A percentile compares a stretch with the other conserved stretches of the same genome.
Conservation (phyloP, 1,284 basidiomycete species). For the Ganoderma sp. region DNA sequence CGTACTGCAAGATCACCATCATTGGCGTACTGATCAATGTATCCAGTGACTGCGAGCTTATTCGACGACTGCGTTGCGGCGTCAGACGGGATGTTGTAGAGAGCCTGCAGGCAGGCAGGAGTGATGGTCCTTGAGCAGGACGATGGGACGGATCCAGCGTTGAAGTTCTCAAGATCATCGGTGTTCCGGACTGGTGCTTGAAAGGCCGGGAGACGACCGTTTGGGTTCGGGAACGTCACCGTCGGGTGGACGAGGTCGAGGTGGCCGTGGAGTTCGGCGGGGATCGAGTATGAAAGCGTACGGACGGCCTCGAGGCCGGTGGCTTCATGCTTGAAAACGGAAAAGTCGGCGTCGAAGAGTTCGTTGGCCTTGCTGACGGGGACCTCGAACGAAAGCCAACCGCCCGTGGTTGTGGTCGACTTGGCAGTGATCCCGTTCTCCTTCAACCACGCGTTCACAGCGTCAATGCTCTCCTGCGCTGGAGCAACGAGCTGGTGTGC, state of each 20-base stretch:
- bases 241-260: constrained; percentile 52
- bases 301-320: constrained; percentile 42
- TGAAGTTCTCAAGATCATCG: constrained; percentile 24
- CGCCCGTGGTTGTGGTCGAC: constrained; percentile 43
- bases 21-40: constrained; percentile 58
- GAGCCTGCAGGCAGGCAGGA: constrained; percentile 55
- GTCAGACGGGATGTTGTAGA: constrained; percentile 58
- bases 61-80: constrained; percentile 50
- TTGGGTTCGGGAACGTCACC: constrained; percentile 38
- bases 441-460: constrained; percentile 47
- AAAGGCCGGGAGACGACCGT: constrained; percentile 28
- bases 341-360: constrained; percentile 48
- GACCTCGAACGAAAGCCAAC: constrained; percentile 48
- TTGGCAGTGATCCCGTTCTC: constrained; percentile 43
- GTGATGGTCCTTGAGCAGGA: constrained; percentile 53
- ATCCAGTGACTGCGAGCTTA: constrained; percentile 61
- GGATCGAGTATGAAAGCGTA: constrained; percentile 52
- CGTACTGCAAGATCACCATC: constrained; percentile 51
- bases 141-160: constrained; percentile 27
- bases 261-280: constrained; percentile 44
- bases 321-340: constrained; percentile 44
- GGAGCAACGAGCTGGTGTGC: constrained; percentile 49
- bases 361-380: constrained; percentile 47
- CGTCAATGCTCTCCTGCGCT: constrained; percentile 40
- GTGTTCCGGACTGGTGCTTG: constrained; percentile 21